phyloP scores from a whole-genome alignment of 495 filamentous ascomycete species.

The Bombardia bombarda region DNA sequence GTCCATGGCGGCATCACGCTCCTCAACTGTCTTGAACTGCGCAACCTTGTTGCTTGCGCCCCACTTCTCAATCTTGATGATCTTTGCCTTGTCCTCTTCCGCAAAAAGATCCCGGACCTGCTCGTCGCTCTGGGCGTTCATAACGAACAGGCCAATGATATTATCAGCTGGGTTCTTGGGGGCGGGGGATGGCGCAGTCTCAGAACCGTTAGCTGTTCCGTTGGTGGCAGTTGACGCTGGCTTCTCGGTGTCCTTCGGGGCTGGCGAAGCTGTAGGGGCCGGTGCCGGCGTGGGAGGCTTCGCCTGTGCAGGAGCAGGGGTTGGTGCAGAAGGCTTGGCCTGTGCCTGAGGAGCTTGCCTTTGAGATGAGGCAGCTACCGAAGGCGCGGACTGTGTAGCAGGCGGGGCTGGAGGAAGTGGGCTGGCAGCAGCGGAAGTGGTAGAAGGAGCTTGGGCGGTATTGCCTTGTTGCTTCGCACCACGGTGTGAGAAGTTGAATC shows the following conservation, averaged over 20 bases:
- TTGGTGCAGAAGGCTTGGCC: constrained; percentile 27
- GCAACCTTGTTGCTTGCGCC: constrained; percentile 70
- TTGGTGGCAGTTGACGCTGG: constrained; percentile 35
- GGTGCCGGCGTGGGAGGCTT: constrained; percentile 48
- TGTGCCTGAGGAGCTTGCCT: constrained; percentile 23
- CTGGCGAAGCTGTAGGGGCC: constrained; percentile 25
- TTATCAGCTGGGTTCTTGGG: constrained; percentile 35
- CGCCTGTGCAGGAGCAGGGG: constrained; percentile 34
- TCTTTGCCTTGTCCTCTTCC: constrained; percentile 73
- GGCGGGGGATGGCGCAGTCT: constrained; percentile 33
- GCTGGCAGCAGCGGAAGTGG: constrained; percentile 22
- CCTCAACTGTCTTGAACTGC: constrained; percentile 67
- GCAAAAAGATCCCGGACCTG: constrained; percentile 69
- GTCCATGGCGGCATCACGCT: constrained; percentile 67
- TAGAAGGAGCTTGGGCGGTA: constrained; percentile 27
- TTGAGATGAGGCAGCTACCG: constrained; percentile 25
- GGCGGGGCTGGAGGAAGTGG: constrained; percentile 28
- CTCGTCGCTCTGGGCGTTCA: constrained; percentile 67
- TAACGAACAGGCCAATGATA: constrained; percentile 75
- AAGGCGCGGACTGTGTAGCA: constrained; percentile 24
- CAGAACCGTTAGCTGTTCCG: constrained; percentile 43
- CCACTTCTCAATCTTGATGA: constrained; percentile 69
- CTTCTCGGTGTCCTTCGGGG: constrained; percentile 41
- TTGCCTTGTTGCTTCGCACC: constrained; percentile 48
- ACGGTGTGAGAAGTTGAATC: constrained; percentile 98